Conservation (phyloP, 441 rosid species). For the Erodium texanum region DNA sequence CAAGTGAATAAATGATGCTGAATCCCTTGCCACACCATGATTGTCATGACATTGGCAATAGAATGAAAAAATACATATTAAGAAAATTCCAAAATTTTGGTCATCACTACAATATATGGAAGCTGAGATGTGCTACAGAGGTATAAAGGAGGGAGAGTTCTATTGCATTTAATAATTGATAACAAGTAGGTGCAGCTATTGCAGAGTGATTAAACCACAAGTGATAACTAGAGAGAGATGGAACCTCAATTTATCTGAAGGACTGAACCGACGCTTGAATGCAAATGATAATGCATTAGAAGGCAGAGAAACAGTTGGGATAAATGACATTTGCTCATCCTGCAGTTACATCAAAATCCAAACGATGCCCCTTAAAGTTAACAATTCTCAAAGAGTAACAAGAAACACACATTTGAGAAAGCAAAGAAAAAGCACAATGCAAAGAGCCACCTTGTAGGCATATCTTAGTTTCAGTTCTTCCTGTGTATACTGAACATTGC, state of each 20-base stretch:
- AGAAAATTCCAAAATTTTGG: background rate
- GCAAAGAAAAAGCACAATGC: background rate
- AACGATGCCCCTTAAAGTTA: background rate
- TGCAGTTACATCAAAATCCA: slow-evolving; percentile 26
- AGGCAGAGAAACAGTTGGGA: slow-evolving; percentile 79
- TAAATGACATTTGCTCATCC: slow-evolving; percentile 76
- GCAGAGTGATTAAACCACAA: background rate
- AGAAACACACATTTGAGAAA: background rate
- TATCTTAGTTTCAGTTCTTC: slow-evolving; percentile 74
- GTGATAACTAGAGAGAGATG: slow-evolving; percentile 3
- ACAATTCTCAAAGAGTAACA: background rate
- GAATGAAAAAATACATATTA: background rate
- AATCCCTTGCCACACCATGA: background rate
- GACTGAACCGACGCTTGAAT: slow-evolving; percentile 67
- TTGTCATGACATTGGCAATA: background rate
- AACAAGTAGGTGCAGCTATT: background rate
- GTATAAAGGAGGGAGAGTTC: background rate
- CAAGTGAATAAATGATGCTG: background rate
- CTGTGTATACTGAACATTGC: slow-evolving; percentile 53
- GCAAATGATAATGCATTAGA: slow-evolving; percentile 73
- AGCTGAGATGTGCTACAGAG: background rate
- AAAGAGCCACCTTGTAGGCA: slow-evolving; percentile 53
- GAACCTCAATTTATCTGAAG: slow-evolving; percentile 82
- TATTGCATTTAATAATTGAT: background rate
- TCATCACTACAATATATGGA: background rate